Percentiles rank a stretch among this genome's conserved stretches.
phyloP scores from a whole-genome alignment of 1,284 basidiomycete genomes.

The Pascua sp. region DNA sequence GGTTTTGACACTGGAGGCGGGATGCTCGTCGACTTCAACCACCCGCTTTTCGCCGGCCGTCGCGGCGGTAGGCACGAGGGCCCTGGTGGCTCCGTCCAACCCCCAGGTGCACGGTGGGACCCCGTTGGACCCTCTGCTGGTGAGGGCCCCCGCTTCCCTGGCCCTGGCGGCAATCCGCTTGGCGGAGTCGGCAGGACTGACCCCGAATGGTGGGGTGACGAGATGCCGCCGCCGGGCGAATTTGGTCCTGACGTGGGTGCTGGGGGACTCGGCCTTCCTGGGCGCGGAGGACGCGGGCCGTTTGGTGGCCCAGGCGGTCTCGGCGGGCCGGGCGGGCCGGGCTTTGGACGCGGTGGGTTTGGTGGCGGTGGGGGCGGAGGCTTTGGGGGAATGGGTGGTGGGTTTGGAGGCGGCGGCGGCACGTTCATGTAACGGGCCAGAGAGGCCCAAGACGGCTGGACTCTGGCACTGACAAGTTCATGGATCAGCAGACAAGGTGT shows the following conservation, averaged over 20 bases:
- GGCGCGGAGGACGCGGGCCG: constrained; percentile 7
- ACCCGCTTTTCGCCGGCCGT: constrained; percentile 52
- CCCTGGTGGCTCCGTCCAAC: constrained; percentile 43
- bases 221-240: constrained; percentile 48
- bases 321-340: constrained; percentile 13
- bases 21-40: constrained; percentile 55
- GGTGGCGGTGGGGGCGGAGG: constrained; percentile 18
- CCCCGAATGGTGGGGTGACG: constrained; percentile 42
- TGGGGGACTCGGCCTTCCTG: constrained; percentile 20
- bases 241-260: constrained; percentile 42
- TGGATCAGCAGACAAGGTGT: too few species aligned
- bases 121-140: constrained; percentile 51
- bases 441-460: neutral
- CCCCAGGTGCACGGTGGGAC: constrained; percentile 55
- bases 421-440: constrained; percentile 21
- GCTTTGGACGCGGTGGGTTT: constrained; percentile 8
- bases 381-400: constrained; percentile 18
- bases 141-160: constrained; percentile 15
- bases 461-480: too few species aligned
- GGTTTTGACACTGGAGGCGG: constrained; percentile 47
- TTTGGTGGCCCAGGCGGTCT: constrained; percentile 15
- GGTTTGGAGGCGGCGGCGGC: constrained; percentile 22
- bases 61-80: constrained; percentile 22
- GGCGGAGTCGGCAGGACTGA: constrained; percentile 39
- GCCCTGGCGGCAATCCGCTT: constrained; percentile 37